Percentiles rank a stretch among this genome's conserved stretches.
These are phyloP conservation scores for Selenicereus undatus DNA, from an alignment of 148 eudicot species.

Conservation along the genomic window DNA sequence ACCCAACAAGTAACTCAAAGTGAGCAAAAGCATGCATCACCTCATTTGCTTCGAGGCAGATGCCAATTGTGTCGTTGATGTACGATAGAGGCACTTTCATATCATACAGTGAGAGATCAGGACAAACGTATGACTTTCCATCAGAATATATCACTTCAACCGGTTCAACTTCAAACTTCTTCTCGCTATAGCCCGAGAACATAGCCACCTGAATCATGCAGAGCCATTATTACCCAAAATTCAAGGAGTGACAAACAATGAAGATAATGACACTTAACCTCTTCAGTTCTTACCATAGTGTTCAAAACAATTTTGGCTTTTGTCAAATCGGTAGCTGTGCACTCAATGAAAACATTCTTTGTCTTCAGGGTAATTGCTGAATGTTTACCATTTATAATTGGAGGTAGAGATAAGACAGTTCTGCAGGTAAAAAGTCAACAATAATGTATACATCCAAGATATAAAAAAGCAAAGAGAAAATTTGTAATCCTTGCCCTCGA, in stretches of 20 bases:
- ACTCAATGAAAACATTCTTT: constrained; percentile 89
- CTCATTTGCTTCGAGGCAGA: constrained; percentile 69
- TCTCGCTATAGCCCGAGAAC: constrained; percentile 80
- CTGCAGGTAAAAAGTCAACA: constrained; percentile 42
- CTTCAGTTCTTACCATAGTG: constrained; percentile 55
- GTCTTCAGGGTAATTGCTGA: constrained; percentile 88
- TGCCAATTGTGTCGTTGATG: constrained; percentile 65
- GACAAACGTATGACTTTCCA: constrained; percentile 63
- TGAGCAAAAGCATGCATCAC: constrained; percentile 27
- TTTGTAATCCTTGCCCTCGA: not conserved
- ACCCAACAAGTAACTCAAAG: not conserved
- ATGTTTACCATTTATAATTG: constrained; percentile 92
- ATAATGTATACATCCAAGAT: not conserved
- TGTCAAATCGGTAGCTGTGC: constrained; percentile 96
- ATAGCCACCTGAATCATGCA: constrained; percentile 65
- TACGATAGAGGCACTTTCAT: constrained; percentile 81
- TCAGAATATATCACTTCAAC: constrained; percentile 75
- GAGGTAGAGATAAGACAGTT: constrained; percentile 91
- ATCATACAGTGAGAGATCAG: constrained; percentile 67
- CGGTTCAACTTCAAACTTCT: constrained; percentile 86
- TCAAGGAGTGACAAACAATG: constrained; percentile 4
- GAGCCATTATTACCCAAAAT: constrained; percentile 17
- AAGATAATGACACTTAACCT: not conserved
- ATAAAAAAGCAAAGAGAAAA: not conserved
- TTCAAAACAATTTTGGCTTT: constrained; percentile 92